Base-by-base conservation (phyloP, 345 rosid species). In the Mallotus nudiflorus region DNA sequence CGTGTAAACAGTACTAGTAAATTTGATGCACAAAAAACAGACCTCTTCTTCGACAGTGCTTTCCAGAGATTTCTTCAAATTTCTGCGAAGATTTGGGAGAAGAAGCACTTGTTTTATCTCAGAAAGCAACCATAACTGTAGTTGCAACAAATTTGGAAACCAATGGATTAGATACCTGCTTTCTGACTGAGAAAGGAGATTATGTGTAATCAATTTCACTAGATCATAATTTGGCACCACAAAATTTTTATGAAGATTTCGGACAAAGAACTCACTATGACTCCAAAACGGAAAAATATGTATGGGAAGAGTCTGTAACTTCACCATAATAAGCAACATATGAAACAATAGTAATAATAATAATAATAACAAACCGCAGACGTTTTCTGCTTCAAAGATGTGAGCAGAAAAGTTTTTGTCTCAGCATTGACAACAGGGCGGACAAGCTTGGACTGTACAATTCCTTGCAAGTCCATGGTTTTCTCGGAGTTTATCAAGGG, bases 321-420 rank as follows among this genome's bases (percentile, higher is more conserved):
- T 40, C 55, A 46, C 44, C 10, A 13, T 50, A 28, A 25, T 22
- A 39, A 51, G 14, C 48, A 20, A 40, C 3, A 16, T 16, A 10
- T 18, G 29, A 31, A 13, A 59, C 8, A 37, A 15, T n/a, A n/a
- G n/a, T n/a, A n/a, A n/a, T n/a, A n/a, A n/a, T n/a, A n/a, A n/a
- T n/a, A n/a, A n/a, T n/a, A 63, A 53, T 62, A 70, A 59, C 48
- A 53, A 72, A 92, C 92, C 93, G 86, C 87, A 60, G 35, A 66
- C 44, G 73, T 78, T 86, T 91, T 91, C 59, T 97, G 78, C 74
- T 95, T 95, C 66, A 91, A 78, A 62, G 90, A 85, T 70, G 87
- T 57, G 14, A 67, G 76, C 24, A 3, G 60, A 49, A 72, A 74
- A 20, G 72, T 61, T 73, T 76, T 78, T 58, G 57, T 83, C 75